phyloP scores from a whole-genome alignment of 306 rosid genomes.

The Cicer arietinum region DNA sequence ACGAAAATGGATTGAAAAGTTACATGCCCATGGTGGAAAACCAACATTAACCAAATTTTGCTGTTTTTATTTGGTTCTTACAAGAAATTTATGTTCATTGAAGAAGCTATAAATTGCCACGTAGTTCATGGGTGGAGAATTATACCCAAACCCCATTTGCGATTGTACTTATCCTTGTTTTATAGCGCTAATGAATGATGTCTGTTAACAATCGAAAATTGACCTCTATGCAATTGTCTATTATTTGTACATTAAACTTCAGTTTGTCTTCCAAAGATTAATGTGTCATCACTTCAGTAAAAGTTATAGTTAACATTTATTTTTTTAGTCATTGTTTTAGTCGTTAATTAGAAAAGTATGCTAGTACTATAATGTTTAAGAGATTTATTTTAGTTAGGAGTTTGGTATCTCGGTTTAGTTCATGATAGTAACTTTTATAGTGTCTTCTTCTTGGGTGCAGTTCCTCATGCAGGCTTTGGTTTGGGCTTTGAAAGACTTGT shows the following conservation, averaged over 20 bases:
- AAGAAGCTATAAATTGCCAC: conserved; percentile 9
- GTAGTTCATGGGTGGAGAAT: too few relatives aligned
- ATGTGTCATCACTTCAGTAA: too few relatives aligned
- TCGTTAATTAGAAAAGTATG: neutral
- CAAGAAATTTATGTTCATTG: neutral
- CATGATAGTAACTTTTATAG: conserved; percentile 9
- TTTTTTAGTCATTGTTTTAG: neutral
- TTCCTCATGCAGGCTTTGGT: conserved; percentile 97
- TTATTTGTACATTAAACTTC: neutral
- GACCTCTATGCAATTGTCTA: neutral
- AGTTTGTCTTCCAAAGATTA: neutral
- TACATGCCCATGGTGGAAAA: neutral
- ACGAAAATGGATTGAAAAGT: too few relatives aligned
- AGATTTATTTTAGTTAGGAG: neutral
- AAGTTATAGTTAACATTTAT: too few relatives aligned
- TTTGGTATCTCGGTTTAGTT: neutral
- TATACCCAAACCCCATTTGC: too few relatives aligned
- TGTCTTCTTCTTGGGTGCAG: conserved; percentile 53
- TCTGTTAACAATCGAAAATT: too few relatives aligned
- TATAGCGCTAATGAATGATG: too few relatives aligned
- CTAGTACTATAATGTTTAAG: neutral
- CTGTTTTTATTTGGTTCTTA: conserved; percentile 22
- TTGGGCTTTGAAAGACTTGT: conserved; percentile 94
- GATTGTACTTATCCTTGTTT: too few relatives aligned
- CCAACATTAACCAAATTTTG: neutral